Percentiles rank a stretch among this genome's conserved stretches.
These are phyloP conservation scores for Phaseolus coccineus DNA, from an alignment of 331 rosid genomes.

Conservation along the genomic window DNA sequence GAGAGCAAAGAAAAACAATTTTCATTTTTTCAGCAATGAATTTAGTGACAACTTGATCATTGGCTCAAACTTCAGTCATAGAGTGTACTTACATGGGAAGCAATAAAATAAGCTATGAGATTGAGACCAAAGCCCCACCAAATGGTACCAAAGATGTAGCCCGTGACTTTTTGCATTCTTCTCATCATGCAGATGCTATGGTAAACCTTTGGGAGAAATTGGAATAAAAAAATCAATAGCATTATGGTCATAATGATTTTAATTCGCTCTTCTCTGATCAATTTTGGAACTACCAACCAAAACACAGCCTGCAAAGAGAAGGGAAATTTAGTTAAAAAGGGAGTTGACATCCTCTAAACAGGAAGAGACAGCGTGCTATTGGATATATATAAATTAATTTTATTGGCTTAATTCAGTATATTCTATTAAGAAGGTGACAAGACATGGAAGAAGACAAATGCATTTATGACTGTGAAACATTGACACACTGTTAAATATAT, in stretches of 20 bases:
- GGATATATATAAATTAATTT: neutral
- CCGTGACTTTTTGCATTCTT: conserved; percentile 97
- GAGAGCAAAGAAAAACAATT: neutral
- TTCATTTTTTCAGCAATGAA: neutral
- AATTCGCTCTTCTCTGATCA: conserved; percentile 81
- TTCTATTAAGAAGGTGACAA: neutral
- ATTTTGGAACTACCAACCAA: conserved; percentile 84
- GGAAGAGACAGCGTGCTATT: neutral
- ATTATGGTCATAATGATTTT: conserved; percentile 86
- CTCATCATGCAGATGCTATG: conserved; percentile 90
- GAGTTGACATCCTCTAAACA: neutral
- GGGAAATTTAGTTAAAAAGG: neutral
- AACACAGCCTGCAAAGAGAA: conserved; percentile 77
- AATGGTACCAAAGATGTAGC: conserved; percentile 97
- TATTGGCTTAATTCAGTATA: neutral
- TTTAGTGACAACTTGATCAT: conserved; percentile 15
- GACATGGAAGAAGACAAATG: conserved; percentile 8
- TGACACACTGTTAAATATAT: neutral
- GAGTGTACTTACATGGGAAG: conserved; percentile 81
- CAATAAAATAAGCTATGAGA: conserved; percentile 96
- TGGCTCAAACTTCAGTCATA: conserved; percentile 4
- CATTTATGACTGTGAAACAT: neutral
- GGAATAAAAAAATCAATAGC: conserved; percentile 82
- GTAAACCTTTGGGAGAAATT: conserved; percentile 94
- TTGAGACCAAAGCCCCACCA: conserved; percentile 99